Evolutionary conservation across 2,329 filamentous ascomycete genomes (phyloP), one percentile per base, ranked within the genome.

Genomic region (Leptographium flavum): DNA sequence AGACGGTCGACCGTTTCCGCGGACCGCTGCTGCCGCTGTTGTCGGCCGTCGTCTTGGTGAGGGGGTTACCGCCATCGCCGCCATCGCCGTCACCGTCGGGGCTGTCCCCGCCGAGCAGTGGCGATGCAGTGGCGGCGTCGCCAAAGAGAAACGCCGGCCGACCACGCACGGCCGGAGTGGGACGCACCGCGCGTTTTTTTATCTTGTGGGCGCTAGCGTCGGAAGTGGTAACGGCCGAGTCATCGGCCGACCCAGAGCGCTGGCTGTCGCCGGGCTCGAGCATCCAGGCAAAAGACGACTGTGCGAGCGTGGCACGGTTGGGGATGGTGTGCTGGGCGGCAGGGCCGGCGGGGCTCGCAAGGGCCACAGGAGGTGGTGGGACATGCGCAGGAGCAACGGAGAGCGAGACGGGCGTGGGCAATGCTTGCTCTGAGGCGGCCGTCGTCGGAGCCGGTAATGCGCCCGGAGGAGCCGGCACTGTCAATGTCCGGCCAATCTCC

Each of bases 241-340:
- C n/a, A n/a, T n/a, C n/a, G n/a, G n/a, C 15, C 38, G n/a, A 17
- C 7, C 22, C n/a, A 51, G 38, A 13, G 30, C 36, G 22, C 13
- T 15, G 10, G 22, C 23, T 35, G n/a, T 73, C 70, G 3, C 71
- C 73, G 52, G 79, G 78, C 2, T 80, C 79, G 1, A 87, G 67
- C 81, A 87, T 87, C 80, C 81, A 87, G 1, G 82, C 79, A 58
- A 86, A 87, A 4, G 79, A 82, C 8, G 83, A 86, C 52, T 84
- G 81, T 1, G 81, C 80, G 30, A 87, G 68, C 1, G 71, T 76
- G 4, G 81, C 82, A 21, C 80, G 71, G 19, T 76, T 76, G 0
- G 74, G 76, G 15, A 77, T 70, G 2, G 73, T 63, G 38, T 58
- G 62, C 11, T 60, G 52, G 50, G 28, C 21, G 30, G 44, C 30